Conservation (phyloP, 1,284 basidiomycete species). For the Tremellales sp. region DNA sequence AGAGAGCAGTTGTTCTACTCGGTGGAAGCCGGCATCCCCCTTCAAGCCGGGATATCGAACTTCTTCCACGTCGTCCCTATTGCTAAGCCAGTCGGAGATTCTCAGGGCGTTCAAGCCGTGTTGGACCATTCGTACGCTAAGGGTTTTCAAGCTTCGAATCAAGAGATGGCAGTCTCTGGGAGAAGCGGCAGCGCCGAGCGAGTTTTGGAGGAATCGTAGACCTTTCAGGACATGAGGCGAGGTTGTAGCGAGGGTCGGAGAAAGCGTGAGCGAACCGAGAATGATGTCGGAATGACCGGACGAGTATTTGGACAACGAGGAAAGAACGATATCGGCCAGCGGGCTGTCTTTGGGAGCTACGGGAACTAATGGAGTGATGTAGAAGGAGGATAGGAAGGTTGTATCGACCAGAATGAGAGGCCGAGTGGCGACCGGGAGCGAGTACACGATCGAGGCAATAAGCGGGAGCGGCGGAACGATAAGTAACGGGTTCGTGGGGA, state of each 20-base stretch:
- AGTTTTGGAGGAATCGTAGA: constrained; percentile 87
- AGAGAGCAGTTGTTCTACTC: constrained; percentile 60
- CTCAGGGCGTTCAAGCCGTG: constrained; percentile 80
- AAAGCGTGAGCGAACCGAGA: constrained; percentile 69
- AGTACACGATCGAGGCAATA: constrained; percentile 67
- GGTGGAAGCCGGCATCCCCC: constrained; percentile 58
- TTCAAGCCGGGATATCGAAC: constrained; percentile 84
- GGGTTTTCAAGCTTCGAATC: constrained; percentile 86
- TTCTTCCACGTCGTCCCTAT: constrained; percentile 59
- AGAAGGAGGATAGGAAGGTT: constrained; percentile 90
- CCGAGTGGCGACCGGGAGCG: constrained; percentile 50
- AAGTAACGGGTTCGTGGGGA: constrained; percentile 91
- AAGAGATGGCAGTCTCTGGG: constrained; percentile 89
- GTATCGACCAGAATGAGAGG: constrained; percentile 81
- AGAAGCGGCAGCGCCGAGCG: constrained; percentile 78
- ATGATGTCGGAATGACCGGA: constrained; percentile 91
- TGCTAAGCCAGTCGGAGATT: constrained; percentile 65
- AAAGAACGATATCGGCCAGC: constrained; percentile 46
- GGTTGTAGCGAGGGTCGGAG: constrained; percentile 42
- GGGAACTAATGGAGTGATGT: constrained; percentile 77
- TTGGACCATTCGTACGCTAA: constrained; percentile 77
- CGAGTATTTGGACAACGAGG: constrained; percentile 78
- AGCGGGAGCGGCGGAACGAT: constrained; percentile 58
- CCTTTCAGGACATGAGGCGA: constrained; percentile 47
- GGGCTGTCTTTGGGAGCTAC: constrained; percentile 50